Percentiles rank a stretch among this genome's conserved stretches.
phyloP scores from a whole-genome alignment of 2,329 filamentous ascomycete genomes.

The Hymenoscyphus fructigenus region DNA sequence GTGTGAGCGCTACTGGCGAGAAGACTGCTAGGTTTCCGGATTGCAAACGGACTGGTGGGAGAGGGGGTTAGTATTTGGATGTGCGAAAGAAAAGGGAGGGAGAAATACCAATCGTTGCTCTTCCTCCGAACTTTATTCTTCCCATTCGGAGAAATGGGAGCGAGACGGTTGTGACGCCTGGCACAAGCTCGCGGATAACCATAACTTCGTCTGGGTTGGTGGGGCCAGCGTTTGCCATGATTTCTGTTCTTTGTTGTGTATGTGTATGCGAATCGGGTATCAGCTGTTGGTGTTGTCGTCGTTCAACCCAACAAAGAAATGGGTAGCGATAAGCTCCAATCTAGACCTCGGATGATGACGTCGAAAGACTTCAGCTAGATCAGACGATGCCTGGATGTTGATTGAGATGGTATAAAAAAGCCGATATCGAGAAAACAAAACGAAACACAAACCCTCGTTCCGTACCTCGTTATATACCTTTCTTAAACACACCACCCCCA shows the following conservation, averaged over 20 bases:
- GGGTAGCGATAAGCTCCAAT: background rate
- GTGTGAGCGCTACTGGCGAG: constrained; percentile 84
- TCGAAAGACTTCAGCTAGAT: background rate
- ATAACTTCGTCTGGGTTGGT: constrained; percentile 76
- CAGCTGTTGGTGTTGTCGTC: background rate
- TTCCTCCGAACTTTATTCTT: constrained; percentile 76
- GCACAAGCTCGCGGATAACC: constrained; percentile 83
- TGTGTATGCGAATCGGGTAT: background rate
- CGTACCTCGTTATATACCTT: background rate
- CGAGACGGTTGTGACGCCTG: constrained; percentile 74
- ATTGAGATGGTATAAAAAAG: background rate
- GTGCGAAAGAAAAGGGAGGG: background rate
- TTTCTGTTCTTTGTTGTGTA: background rate
- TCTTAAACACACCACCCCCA: background rate
- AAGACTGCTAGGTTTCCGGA: constrained; percentile 82
- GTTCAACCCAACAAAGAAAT: background rate
- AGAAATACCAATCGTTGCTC: constrained; percentile 73
- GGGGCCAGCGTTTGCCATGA: background rate
- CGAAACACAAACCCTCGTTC: constrained; percentile 3
- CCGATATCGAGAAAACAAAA: background rate
- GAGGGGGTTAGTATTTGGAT: constrained; percentile 9
- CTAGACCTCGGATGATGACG: background rate
- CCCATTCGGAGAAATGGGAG: constrained; percentile 84
- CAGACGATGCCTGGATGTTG: background rate
- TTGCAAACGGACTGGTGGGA: constrained; percentile 48